Percentiles rank a stretch among this genome's conserved stretches.
phyloP scores from a whole-genome alignment of 1,284 basidiomycete genomes.

The Melampsora larici-populina region DNA sequence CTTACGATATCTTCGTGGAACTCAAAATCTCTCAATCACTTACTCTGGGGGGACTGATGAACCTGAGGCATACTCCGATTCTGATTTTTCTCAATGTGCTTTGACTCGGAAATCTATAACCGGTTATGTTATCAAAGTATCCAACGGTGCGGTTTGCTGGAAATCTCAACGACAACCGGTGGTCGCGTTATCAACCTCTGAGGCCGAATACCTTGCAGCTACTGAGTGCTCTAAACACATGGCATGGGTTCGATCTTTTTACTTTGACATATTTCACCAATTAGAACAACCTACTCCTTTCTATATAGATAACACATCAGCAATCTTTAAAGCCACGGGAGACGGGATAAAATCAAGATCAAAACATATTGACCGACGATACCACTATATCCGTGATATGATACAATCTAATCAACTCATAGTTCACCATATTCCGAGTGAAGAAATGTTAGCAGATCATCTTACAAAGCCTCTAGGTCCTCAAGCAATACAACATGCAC shows the following conservation, averaged over 20 bases:
- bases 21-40: too few species aligned
- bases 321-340: background rate
- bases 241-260: background rate
- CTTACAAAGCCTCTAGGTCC: slow-evolving; percentile 2
- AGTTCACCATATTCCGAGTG: background rate
- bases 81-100: too few species aligned
- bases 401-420: background rate
- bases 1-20: too few species aligned
- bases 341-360: background rate
- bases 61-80: too few species aligned
- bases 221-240: background rate
- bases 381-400: background rate
- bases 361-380: background rate
- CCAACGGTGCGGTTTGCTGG: background rate
- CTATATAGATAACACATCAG: background rate
- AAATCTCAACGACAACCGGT: background rate
- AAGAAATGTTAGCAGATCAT: background rate
- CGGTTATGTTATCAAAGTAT: background rate
- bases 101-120: background rate
- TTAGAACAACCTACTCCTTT: too few species aligned
- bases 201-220: background rate
- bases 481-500: background rate
- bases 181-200: background rate
- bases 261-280: background rate
- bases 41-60: too few species aligned